These are phyloP conservation scores for Coemansia sp. DNA, from an alignment of 192 early-diverging fungal genomes.

Conservation along the genomic window DNA sequence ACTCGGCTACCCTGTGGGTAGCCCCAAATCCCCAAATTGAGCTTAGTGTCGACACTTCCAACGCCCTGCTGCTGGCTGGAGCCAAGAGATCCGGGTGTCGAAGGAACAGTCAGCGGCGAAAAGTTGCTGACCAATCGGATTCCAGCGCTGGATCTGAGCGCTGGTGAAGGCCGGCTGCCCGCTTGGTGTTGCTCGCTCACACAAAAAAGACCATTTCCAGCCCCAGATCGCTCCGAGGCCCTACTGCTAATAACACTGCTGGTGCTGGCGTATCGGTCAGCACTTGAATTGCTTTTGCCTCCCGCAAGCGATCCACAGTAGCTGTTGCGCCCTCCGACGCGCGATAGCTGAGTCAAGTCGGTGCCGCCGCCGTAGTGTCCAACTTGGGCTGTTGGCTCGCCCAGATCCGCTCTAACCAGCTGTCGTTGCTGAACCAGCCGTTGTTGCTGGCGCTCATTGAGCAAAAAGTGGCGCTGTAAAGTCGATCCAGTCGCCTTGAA, in stretches of 20 bases:
- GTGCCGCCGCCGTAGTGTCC: constrained; percentile 8
- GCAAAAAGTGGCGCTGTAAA: constrained; percentile 20
- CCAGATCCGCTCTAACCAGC: constrained; percentile 16
- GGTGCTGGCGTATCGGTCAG: not conserved
- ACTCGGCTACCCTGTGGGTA: not conserved
- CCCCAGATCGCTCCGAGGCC: not conserved
- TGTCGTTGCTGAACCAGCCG: constrained; percentile 36
- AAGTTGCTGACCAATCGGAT: constrained; percentile 47
- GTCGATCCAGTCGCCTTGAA: constrained; percentile 17
- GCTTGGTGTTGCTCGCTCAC: not conserved
- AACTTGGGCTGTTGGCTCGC: not conserved
- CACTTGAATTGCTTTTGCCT: constrained; percentile 11
- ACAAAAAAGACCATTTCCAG: not conserved
- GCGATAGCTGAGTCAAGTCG: not conserved
- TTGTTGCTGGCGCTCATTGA: constrained; percentile 45
- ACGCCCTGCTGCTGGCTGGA: constrained; percentile 12
- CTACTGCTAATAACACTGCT: not conserved
- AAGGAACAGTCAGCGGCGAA: constrained; percentile 52
- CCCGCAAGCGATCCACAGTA: constrained; percentile 12
- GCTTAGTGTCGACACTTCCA: constrained; percentile 1
- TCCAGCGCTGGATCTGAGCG: constrained; percentile 18
- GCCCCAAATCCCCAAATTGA: not conserved
- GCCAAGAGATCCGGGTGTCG: constrained; percentile 41
- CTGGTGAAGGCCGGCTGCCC: constrained; percentile 10
- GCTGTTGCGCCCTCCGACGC: not conserved